These are phyloP conservation scores for Mortierella sp. DNA, from an alignment of 371 early-diverging fungal genomes.

Conservation along the genomic window DNA sequence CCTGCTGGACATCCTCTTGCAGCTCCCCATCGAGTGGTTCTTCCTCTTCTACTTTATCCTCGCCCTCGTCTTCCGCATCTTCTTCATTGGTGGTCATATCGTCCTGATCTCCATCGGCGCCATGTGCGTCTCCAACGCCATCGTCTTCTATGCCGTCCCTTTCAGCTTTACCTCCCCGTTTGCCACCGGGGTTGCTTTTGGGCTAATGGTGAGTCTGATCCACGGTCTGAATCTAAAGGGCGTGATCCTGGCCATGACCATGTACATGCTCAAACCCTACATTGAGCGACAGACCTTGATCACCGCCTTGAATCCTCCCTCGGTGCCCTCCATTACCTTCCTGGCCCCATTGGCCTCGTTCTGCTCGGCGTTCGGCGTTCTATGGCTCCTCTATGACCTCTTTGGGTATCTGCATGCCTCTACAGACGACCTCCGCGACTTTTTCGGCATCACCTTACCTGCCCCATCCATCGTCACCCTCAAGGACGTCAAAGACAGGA, in stretches of 20 bases:
- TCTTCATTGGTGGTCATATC: conserved; percentile 56
- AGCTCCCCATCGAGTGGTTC: conserved; percentile 64
- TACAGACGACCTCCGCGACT: conserved; percentile 54
- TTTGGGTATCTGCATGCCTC: conserved; percentile 51
- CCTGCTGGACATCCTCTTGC: conserved; percentile 53
- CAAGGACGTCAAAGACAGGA: conserved; percentile 57
- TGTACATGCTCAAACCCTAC: conserved; percentile 57
- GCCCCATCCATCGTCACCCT: conserved; percentile 56
- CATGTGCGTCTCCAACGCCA: conserved; percentile 54
- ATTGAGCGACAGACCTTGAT: conserved; percentile 53
- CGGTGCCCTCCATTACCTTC: conserved; percentile 51
- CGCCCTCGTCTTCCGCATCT: conserved; percentile 57
- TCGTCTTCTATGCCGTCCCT: conserved; percentile 55
- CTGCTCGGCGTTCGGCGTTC: conserved; percentile 58
- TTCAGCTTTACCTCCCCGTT: conserved; percentile 56
- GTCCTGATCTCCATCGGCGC: conserved; percentile 54
- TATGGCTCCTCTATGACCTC: conserved; percentile 57
- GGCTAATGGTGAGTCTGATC: conserved; percentile 60
- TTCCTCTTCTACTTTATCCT: conserved; percentile 61
- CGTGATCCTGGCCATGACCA: conserved; percentile 56
- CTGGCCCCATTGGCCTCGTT: conserved; percentile 60
- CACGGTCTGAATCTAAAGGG: conserved; percentile 60
- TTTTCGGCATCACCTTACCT: conserved; percentile 58
- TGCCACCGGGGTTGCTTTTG: conserved; percentile 59
- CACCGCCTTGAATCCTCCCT: conserved; percentile 43